Percentiles rank a stretch among this genome's conserved stretches.
These are phyloP conservation scores for Blepharisma stoltei DNA, from an alignment of 73 alveolate species.

Conservation along the genomic window DNA sequence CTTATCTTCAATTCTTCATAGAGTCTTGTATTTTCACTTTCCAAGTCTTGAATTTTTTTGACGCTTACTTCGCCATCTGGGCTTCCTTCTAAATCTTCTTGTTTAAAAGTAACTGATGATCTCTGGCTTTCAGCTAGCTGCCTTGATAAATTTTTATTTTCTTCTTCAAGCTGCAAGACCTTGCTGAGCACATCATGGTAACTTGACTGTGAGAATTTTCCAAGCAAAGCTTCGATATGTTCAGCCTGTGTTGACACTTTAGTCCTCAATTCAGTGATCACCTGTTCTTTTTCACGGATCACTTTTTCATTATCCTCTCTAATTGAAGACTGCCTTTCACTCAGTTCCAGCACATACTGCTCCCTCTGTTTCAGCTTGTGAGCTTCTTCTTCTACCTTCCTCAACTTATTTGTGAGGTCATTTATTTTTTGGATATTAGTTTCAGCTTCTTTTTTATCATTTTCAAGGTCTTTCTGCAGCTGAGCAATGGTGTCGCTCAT, in stretches of 20 bases:
- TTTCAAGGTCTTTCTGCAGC: background rate
- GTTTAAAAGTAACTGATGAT: background rate
- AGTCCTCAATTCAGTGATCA: background rate
- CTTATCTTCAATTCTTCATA: background rate
- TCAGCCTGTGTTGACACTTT: background rate
- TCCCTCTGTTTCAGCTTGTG: conserved; percentile 29
- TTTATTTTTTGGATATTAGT: background rate
- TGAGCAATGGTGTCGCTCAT: too few relatives aligned
- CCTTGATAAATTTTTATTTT: background rate
- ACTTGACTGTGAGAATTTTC: background rate
- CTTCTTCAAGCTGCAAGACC: conserved; percentile 5
- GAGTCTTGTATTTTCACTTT: conserved; percentile 10
- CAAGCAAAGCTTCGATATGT: conserved; percentile 15
- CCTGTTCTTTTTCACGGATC: background rate
- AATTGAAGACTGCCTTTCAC: background rate
- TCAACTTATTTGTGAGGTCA: conserved; percentile 18
- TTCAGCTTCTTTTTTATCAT: background rate
- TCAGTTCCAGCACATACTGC: background rate
- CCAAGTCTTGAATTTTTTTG: background rate
- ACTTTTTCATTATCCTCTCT: conserved; percentile 13
- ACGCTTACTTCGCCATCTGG: background rate
- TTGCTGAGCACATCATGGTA: background rate
- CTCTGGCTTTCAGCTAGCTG: conserved; percentile 10
- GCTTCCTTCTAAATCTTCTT: conserved; percentile 12
- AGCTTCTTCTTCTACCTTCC: conserved; percentile 35